These are phyloP conservation scores for Venturia asperata DNA, from an alignment of 2,329 filamentous ascomycete genomes.

Conservation along the genomic window DNA sequence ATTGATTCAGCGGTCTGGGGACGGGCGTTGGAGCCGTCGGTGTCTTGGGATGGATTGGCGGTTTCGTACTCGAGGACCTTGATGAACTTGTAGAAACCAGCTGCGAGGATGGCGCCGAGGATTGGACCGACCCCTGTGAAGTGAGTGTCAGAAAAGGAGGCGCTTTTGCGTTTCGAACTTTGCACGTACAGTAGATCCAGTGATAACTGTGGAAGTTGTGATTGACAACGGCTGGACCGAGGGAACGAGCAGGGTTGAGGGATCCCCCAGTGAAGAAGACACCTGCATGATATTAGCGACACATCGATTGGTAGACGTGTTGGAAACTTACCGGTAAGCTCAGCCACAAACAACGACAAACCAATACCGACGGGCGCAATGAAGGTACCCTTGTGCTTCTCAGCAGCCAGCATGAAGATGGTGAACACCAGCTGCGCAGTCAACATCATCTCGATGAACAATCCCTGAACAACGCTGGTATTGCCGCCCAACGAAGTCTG, in stretches of 20 bases:
- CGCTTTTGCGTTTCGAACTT: neutral
- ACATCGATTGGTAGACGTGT: neutral
- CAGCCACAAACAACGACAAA: conserved; percentile 21
- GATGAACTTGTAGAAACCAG: conserved; percentile 19
- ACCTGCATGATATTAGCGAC: conserved; percentile 1
- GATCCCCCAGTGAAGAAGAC: conserved; percentile 18
- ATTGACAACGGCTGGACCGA: conserved; percentile 18
- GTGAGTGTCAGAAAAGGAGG: neutral
- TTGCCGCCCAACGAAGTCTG: conserved; percentile 37
- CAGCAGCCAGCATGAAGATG: conserved; percentile 35
- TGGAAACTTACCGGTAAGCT: conserved; percentile 11
- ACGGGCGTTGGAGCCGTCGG: conserved; percentile 4
- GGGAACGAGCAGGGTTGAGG: conserved; percentile 19
- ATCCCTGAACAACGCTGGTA: conserved; percentile 38
- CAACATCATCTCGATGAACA: conserved; percentile 45
- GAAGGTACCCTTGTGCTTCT: conserved; percentile 38
- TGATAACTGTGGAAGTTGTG: conserved; percentile 16
- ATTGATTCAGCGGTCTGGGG: conserved; percentile 12
- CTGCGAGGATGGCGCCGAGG: conserved; percentile 17
- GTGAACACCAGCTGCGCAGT: conserved; percentile 37
- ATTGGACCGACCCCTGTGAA: conserved; percentile 13
- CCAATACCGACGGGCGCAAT: conserved; percentile 33
- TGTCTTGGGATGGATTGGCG: conserved; percentile 19
- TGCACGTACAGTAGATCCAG: conserved; percentile 19
- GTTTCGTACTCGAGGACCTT: conserved; percentile 24